Percentiles rank a stretch among this genome's conserved stretches.
These are phyloP conservation scores for Astrocystis sublimbata DNA, from an alignment of 495 filamentous ascomycete species.

Conservation along the genomic window DNA sequence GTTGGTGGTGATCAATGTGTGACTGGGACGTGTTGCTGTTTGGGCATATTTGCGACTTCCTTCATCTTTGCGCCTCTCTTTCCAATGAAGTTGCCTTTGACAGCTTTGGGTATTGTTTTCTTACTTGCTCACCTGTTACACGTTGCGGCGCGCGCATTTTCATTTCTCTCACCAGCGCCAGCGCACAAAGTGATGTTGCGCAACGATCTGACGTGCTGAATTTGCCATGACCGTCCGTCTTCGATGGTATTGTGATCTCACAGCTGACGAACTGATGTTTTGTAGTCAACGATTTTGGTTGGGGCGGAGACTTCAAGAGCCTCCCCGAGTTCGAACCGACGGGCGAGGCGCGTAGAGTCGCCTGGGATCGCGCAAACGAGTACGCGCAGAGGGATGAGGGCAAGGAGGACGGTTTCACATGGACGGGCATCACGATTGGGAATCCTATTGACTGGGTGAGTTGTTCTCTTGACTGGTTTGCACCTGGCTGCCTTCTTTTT, in stretches of 20 bases:
- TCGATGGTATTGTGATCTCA: too few species aligned
- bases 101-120: not conserved
- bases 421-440: constrained; percentile 44
- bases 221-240: too few species aligned
- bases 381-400: constrained; percentile 26
- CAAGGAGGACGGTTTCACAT: constrained; percentile 37
- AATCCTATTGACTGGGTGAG: constrained; percentile 44
- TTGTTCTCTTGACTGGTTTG: not conserved
- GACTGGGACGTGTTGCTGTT: too few species aligned
- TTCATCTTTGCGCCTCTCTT: too few species aligned
- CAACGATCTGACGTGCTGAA: not conserved
- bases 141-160: not conserved
- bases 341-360: constrained; percentile 16
- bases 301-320: constrained; percentile 36
- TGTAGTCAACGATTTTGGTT: constrained; percentile 53
- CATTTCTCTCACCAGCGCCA: too few species aligned
- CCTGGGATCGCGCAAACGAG: constrained; percentile 40
- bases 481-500: not conserved
- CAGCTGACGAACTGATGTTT: too few species aligned
- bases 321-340: constrained; percentile 28
- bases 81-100: too few species aligned
- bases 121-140: not conserved
- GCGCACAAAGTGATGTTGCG: too few species aligned
- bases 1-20: too few species aligned
- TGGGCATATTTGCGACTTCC: too few species aligned